Conservation (phyloP, 176 grass and related monocot genomes). For the Phoenix dactylifera region DNA sequence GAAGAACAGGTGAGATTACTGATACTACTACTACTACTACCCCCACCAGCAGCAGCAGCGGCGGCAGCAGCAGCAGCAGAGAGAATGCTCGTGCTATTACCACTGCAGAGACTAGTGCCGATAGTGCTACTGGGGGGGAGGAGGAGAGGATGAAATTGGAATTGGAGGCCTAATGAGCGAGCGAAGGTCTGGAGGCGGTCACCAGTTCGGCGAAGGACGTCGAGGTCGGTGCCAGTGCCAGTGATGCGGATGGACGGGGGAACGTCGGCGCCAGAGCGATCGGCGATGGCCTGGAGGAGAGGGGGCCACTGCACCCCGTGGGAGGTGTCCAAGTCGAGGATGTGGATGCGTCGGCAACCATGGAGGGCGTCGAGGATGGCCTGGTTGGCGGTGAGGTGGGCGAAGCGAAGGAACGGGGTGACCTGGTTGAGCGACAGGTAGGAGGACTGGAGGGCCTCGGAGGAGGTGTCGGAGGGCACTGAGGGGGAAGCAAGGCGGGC, state of each 20-base stretch:
- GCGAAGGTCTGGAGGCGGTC: background rate
- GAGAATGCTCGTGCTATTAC: background rate
- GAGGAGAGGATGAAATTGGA: slow-evolving; percentile 73
- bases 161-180: slow-evolving; percentile 48
- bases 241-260: slow-evolving; percentile 74
- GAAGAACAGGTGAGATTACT: slow-evolving; percentile 29
- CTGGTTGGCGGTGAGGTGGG: slow-evolving; percentile 94
- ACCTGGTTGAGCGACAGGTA: slow-evolving; percentile 98
- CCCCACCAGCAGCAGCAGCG: too few relatives aligned
- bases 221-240: slow-evolving; percentile 35
- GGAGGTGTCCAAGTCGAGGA: slow-evolving; percentile 77
- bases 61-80: too few relatives aligned
- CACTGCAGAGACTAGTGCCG: background rate
- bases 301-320: slow-evolving; percentile 96
- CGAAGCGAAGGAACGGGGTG: slow-evolving; percentile 87
- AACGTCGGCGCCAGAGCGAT: slow-evolving; percentile 26
- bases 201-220: slow-evolving; percentile 66
- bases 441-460: slow-evolving; percentile 19
- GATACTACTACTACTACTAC: too few relatives aligned
- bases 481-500: slow-evolving; percentile 43
- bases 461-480: background rate
- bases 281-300: slow-evolving; percentile 80
- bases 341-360: slow-evolving; percentile 61
- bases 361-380: slow-evolving; percentile 77
- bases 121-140: slow-evolving; percentile 23